These are phyloP conservation scores for Globisporangium lucens DNA, from an alignment of 352 stramenopile species.

Conservation along the genomic window DNA sequence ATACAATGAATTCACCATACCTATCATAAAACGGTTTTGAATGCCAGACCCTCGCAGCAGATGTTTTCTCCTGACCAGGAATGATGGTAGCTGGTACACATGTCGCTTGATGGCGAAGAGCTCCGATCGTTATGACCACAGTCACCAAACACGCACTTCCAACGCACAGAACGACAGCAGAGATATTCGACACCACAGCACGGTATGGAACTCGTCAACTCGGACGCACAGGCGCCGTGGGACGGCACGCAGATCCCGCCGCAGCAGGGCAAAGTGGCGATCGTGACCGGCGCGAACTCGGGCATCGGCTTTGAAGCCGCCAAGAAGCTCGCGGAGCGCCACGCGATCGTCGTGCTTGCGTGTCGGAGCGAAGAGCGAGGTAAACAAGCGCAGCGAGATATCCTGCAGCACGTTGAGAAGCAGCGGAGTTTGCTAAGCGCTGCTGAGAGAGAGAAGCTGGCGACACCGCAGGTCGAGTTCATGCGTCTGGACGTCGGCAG, in stretches of 20 bases:
- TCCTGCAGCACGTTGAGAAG: slow-evolving; percentile 14
- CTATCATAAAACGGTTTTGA: not conserved
- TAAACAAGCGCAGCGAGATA: slow-evolving; percentile 25
- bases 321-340: slow-evolving; percentile 47
- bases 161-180: not conserved
- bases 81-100: not conserved
- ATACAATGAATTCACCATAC: not conserved
- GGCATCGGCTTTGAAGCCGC: slow-evolving; percentile 80
- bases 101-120: not conserved
- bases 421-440: slow-evolving; percentile 7
- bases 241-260: slow-evolving; percentile 29
- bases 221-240: slow-evolving; percentile 10
- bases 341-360: slow-evolving; percentile 72
- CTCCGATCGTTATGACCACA: not conserved
- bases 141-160: not conserved
- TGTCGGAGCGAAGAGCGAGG: slow-evolving; percentile 53
- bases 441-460: slow-evolving; percentile 14
- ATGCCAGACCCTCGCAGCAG: not conserved
- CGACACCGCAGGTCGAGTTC: slow-evolving; percentile 16
- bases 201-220: not conserved
- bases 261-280: slow-evolving; percentile 49
- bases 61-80: not conserved
- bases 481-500: slow-evolving; percentile 24
- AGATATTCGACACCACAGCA: not conserved
- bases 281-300: slow-evolving; percentile 84